Evolutionary conservation across 208 protist species (phyloP).

Genomic region (Wallacemonas sp.): DNA sequence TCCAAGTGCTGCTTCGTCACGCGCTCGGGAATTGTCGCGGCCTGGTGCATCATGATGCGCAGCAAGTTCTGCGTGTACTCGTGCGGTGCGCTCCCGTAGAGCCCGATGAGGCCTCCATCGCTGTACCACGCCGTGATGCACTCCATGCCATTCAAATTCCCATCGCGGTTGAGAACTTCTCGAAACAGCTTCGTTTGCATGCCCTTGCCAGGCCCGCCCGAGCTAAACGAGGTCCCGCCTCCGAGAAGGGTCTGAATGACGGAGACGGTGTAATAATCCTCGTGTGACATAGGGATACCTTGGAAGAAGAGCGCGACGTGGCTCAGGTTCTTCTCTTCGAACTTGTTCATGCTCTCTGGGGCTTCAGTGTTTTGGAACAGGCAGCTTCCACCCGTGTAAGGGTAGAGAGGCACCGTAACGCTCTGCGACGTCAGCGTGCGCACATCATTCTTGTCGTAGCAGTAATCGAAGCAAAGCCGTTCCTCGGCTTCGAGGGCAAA

Average conservation of each 20-base stretch:
- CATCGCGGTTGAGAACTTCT: constrained; percentile 82
- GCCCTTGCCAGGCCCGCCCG: constrained; percentile 91
- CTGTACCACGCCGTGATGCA: constrained; percentile 93
- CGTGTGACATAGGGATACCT: constrained; percentile 79
- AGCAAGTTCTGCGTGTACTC: constrained; percentile 66
- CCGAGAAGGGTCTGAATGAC: constrained; percentile 90
- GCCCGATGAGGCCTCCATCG: constrained; percentile 82
- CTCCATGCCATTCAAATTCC: constrained; percentile 79
- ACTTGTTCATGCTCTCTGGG: constrained; percentile 91
- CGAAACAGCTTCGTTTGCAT: constrained; percentile 93
- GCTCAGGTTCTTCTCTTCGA: constrained; percentile 89
- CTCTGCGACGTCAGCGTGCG: not conserved
- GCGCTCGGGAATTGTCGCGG: constrained; percentile 73
- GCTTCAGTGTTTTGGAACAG: constrained; percentile 79
- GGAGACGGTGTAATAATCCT: constrained; percentile 86
- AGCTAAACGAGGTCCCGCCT: constrained; percentile 89
- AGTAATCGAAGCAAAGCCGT: constrained; percentile 53
- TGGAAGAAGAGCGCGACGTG: constrained; percentile 89
- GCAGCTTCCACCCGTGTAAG: constrained; percentile 78
- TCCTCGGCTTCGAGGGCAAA: constrained; percentile 71
- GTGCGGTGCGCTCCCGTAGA: constrained; percentile 88
- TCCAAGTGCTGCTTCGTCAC: constrained; percentile 71
- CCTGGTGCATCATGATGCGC: constrained; percentile 78
- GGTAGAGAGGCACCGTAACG: constrained; percentile 22
- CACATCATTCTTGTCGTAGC: not conserved